These are phyloP conservation scores for Neohortaea acidophila DNA, from an alignment of 495 filamentous ascomycete genomes.

Conservation along the genomic window DNA sequence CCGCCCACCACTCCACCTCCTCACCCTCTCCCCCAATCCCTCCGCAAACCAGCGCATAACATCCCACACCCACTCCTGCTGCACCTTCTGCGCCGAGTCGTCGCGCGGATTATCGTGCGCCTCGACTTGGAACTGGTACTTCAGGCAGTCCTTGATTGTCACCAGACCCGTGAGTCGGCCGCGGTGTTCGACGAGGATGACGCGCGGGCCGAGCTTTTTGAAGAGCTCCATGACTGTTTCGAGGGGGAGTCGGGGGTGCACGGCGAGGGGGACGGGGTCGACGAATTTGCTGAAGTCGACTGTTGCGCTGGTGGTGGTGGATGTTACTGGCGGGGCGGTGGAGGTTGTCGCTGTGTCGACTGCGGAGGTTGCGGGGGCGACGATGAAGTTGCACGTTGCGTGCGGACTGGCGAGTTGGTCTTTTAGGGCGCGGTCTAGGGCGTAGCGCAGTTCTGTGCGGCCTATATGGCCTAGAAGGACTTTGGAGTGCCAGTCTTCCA, in stretches of 20 bases:
- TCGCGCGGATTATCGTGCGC: constrained; percentile 63
- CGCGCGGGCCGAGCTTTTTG: constrained; percentile 91
- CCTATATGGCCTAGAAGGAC: constrained; percentile 85
- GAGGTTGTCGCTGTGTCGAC: constrained; percentile 28
- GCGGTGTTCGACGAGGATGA: constrained; percentile 82
- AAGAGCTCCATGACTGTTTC: constrained; percentile 99
- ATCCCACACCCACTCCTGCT: constrained; percentile 26
- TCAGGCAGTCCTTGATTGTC: constrained; percentile 93
- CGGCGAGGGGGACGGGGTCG: constrained; percentile 77
- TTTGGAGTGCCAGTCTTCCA: constrained; percentile 57
- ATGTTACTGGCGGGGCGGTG: constrained; percentile 40
- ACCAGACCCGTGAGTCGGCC: constrained; percentile 72
- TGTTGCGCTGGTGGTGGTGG: constrained; percentile 47
- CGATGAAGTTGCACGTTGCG: constrained; percentile 63
- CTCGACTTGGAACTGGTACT: constrained; percentile 95
- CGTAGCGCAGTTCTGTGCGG: constrained; percentile 82
- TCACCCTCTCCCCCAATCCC: constrained; percentile 17
- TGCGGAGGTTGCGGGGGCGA: constrained; percentile 32
- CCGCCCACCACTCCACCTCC: constrained; percentile 11
- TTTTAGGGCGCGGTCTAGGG: constrained; percentile 68
- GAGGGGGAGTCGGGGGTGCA: constrained; percentile 79
- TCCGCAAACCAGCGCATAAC: constrained; percentile 17
- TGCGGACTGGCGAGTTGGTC: constrained; percentile 53
- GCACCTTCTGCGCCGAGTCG: constrained; percentile 19
- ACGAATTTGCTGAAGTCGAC: constrained; percentile 82